Conservation (phyloP, 495 filamentous ascomycete species). For the Trichoderma orchidacearum region DNA sequence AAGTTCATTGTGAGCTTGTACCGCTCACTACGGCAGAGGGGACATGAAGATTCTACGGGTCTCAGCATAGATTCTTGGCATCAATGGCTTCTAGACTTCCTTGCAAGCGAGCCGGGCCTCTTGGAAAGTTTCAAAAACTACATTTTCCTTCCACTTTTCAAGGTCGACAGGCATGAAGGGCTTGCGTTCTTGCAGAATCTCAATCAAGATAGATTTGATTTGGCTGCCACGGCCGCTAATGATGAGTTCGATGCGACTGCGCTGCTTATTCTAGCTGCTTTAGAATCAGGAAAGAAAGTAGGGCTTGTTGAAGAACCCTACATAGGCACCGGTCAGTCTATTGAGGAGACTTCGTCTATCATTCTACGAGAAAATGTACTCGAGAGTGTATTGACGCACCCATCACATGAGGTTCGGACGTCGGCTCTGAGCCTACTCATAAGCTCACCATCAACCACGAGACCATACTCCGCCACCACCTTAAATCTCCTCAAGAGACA, state of each 20-base stretch:
- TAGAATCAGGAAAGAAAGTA: constrained; percentile 67
- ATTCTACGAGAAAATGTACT: constrained; percentile 27
- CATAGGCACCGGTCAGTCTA: constrained; percentile 6
- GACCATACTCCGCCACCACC: constrained; percentile 46
- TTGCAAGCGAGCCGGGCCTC: constrained; percentile 34
- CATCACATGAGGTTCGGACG: constrained; percentile 49
- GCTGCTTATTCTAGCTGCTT: constrained; percentile 44
- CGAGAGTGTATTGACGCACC: constrained; percentile 44
- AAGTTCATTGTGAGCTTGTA: constrained; percentile 49
- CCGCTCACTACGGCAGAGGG: constrained; percentile 14
- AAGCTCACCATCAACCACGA: constrained; percentile 52
- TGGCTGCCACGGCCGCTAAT: neutral
- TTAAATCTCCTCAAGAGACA: constrained; percentile 45
- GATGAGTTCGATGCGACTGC: constrained; percentile 16
- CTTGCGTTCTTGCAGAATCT: constrained; percentile 38
- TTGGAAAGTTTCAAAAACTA: constrained; percentile 57
- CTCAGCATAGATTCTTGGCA: constrained; percentile 32
- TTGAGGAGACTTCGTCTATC: constrained; percentile 9
- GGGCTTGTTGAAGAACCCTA: constrained; percentile 59
- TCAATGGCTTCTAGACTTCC: constrained; percentile 28
- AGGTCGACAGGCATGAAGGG: constrained; percentile 38
- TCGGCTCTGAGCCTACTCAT: constrained; percentile 64
- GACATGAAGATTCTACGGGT: constrained; percentile 17
- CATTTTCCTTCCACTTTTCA: constrained; percentile 61
- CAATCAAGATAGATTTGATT: constrained; percentile 6